Evolutionary conservation across 192 early-diverging fungal species (phyloP).

Genomic region (Coemansia sp.): DNA sequence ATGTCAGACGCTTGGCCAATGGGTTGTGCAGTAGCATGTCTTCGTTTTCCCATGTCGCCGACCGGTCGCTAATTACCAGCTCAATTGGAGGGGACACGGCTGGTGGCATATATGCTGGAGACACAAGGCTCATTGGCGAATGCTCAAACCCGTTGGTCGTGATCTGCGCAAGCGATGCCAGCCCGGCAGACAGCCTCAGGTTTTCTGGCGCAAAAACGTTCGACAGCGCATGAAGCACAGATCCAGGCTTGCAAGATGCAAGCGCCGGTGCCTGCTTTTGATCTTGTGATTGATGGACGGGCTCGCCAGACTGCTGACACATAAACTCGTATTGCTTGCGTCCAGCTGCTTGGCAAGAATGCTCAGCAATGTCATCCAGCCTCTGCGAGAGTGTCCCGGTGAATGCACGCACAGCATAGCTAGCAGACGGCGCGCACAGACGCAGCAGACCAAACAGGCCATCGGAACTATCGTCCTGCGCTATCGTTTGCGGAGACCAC

Average conservation of each 20-base stretch:
- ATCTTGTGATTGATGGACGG: background rate
- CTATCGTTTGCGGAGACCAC: constrained; percentile 34
- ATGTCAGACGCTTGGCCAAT: constrained; percentile 26
- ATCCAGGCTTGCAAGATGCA: constrained; percentile 17
- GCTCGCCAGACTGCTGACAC: constrained; percentile 4
- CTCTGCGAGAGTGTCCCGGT: constrained; percentile 19
- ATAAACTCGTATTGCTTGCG: constrained; percentile 22
- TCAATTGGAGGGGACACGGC: constrained; percentile 66
- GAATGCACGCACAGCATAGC: constrained; percentile 23
- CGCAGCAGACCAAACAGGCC: constrained; percentile 40
- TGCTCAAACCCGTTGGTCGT: constrained; percentile 31
- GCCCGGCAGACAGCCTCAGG: constrained; percentile 28
- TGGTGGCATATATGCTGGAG: constrained; percentile 56
- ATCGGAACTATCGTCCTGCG: constrained; percentile 2
- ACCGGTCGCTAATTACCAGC: constrained; percentile 61
- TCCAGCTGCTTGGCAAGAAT: background rate
- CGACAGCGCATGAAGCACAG: constrained; percentile 37
- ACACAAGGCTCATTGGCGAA: constrained; percentile 36
- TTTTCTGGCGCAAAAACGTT: constrained; percentile 45
- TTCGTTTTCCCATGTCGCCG: constrained; percentile 60
- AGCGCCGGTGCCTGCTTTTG: background rate
- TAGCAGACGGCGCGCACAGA: constrained; percentile 35
- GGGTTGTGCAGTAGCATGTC: constrained; percentile 36
- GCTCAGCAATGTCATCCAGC: constrained; percentile 19
- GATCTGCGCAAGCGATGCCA: constrained; percentile 33